These are phyloP conservation scores for Candida takata DNA, from an alignment of 805 yeast species.

Conservation along the genomic window DNA sequence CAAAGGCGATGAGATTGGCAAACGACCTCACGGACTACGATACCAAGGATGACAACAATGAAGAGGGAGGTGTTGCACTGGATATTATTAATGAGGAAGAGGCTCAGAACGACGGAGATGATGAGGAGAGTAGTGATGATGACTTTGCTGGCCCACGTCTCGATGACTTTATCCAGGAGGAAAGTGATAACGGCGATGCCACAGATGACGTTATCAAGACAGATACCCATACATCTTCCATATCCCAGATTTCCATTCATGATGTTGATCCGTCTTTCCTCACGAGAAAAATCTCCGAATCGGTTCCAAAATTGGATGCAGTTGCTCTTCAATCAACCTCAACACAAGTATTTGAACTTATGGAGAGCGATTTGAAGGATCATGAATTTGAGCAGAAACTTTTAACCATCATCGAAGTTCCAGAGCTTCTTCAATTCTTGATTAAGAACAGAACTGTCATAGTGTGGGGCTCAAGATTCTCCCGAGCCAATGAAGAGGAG, in stretches of 20 bases:
- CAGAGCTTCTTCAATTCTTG: constrained; percentile 41
- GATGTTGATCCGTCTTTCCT: constrained; percentile 48
- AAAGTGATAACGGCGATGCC: constrained; percentile 16
- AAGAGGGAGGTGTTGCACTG: constrained; percentile 26
- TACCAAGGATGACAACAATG: constrained; percentile 33
- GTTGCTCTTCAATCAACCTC: constrained; percentile 34
- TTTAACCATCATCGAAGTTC: constrained; percentile 44
- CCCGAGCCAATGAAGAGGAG: constrained; percentile 32
- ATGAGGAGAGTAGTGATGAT: constrained; percentile 24
- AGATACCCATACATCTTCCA: constrained; percentile 6
- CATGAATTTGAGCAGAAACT: constrained; percentile 49
- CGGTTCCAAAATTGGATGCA: constrained; percentile 30
- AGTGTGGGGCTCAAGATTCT: constrained; percentile 47
- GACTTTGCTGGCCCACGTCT: constrained; percentile 29
- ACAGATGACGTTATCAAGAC: constrained; percentile 17
- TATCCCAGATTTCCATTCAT: constrained; percentile 26
- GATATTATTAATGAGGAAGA: constrained; percentile 27
- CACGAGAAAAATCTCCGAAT: constrained; percentile 38
- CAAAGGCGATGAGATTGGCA: constrained; percentile 29
- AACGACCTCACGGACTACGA: constrained; percentile 45
- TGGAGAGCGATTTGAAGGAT: constrained; percentile 31
- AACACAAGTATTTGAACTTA: constrained; percentile 30
- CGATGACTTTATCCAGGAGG: constrained; percentile 23
- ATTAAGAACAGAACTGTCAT: constrained; percentile 44
- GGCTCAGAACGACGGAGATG: constrained; percentile 24